Conservation (phyloP, 108 stramenopile species). For the Skeletonema potamos region DNA sequence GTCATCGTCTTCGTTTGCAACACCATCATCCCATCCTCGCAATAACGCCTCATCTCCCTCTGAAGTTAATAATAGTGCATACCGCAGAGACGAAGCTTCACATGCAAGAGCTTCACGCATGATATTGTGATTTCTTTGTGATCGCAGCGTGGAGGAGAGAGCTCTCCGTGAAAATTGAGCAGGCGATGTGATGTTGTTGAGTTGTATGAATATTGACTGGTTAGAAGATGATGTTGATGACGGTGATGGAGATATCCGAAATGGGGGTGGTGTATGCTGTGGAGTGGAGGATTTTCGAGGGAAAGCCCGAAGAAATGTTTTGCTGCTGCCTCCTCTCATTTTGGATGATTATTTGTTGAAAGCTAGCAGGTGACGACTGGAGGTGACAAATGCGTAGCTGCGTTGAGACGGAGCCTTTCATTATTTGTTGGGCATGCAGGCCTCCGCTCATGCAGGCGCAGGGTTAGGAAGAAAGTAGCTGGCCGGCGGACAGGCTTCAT, state of each 20-base stretch:
- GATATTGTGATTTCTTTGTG: neutral
- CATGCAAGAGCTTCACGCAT: conserved; percentile 13
- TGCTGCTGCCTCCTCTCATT: neutral
- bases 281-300: neutral
- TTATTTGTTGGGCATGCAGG: too few species aligned
- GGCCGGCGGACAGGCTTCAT: too few species aligned
- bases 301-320: neutral
- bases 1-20: conserved; percentile 16
- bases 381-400: too few species aligned
- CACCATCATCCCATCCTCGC: conserved; percentile 21
- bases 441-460: too few species aligned
- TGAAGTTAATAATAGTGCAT: conserved; percentile 5
- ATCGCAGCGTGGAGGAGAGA: conserved; percentile 5
- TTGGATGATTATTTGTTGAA: too few species aligned
- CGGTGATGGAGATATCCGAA: neutral
- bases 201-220: neutral
- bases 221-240: neutral
- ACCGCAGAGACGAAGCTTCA: conserved; percentile 14
- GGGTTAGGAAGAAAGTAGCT: too few species aligned
- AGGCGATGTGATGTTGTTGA: neutral
- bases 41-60: conserved; percentile 14
- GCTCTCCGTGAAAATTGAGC: conserved; percentile 4
- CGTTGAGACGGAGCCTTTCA: too few species aligned
- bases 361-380: too few species aligned
- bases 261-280: conserved; percentile 2